A percentile compares a stretch with the other conserved stretches of the same genome.
phyloP scores from a whole-genome alignment of 2,329 filamentous ascomycete species.

The Cordyceps militaris region DNA sequence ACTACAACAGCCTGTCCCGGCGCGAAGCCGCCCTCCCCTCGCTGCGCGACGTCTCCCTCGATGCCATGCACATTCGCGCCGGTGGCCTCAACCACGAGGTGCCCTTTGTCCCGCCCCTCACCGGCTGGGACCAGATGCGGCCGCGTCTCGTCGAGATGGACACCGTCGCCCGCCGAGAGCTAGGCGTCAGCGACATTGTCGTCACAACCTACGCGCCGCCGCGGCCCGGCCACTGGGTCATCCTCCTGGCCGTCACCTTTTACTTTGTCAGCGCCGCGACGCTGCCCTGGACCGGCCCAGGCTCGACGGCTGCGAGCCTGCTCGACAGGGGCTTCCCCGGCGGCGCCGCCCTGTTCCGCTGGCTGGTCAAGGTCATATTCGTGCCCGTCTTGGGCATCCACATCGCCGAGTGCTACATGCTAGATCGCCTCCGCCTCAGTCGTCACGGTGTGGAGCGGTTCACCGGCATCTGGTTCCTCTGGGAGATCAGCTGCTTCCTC shows the following conservation, averaged over 20 bases:
- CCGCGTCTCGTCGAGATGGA: conserved; percentile 66
- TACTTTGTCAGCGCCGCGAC: conserved; percentile 47
- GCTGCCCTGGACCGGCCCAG: conserved; percentile 44
- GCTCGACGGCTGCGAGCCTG: conserved; percentile 40
- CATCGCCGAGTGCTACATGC: conserved; percentile 49
- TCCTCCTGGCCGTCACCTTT: conserved; percentile 48
- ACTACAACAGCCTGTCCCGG: conserved; percentile 55
- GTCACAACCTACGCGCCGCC: conserved; percentile 37
- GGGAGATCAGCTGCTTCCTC: conserved; percentile 45
- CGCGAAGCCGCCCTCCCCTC: conserved; percentile 48
- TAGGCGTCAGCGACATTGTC: conserved; percentile 49
- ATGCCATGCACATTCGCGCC: conserved; percentile 17
- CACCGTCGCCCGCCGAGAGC: conserved; percentile 45
- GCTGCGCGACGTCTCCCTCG: conserved; percentile 12
- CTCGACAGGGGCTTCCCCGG: conserved; percentile 47
- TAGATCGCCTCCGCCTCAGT: conserved; percentile 41
- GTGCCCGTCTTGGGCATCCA: conserved; percentile 58
- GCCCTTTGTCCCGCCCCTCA: conserved; percentile 63
- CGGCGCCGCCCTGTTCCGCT: conserved; percentile 51
- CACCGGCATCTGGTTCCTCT: conserved; percentile 45
- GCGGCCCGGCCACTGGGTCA: conserved; percentile 38
- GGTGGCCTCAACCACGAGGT: conserved; percentile 40
- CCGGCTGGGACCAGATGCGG: conserved; percentile 59
- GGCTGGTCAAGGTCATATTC: conserved; percentile 53
- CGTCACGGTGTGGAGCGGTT: conserved; percentile 42